phyloP scores from a whole-genome alignment of 1,284 basidiomycete genomes.

The Trichosporon sp. region DNA sequence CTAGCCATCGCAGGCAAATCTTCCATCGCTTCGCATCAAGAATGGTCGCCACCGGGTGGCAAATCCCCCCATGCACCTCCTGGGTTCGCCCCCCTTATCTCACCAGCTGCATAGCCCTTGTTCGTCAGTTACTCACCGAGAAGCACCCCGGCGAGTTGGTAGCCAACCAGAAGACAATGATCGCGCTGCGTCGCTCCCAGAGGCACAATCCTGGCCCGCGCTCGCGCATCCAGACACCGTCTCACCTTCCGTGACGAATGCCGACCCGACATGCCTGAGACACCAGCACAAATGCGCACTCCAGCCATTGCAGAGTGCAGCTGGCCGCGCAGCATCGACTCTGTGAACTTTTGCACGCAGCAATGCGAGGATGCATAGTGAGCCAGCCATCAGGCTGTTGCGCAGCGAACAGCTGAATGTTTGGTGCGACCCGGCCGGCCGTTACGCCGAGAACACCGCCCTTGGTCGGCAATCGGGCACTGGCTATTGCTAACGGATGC shows the following conservation, averaged over 20 bases:
- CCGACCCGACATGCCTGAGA: neutral
- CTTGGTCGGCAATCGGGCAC: neutral
- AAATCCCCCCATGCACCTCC: neutral
- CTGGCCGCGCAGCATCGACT: too few relatives aligned
- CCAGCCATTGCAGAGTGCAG: neutral
- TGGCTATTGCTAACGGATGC: neutral
- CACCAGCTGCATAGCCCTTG: neutral
- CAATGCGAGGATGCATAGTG: too few relatives aligned
- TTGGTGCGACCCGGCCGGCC: neutral
- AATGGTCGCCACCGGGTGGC: slow-evolving; percentile 9
- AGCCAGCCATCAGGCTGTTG: too few relatives aligned
- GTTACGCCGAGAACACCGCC: neutral
- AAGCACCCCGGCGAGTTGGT: too few relatives aligned
- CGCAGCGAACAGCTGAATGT: too few relatives aligned
- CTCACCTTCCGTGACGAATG: neutral
- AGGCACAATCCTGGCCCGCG: neutral
- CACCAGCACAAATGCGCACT: neutral
- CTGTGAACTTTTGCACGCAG: too few relatives aligned
- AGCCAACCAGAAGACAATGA: slow-evolving; percentile 14
- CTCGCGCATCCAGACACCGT: neutral
- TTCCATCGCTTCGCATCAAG: neutral
- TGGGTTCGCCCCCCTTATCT: neutral
- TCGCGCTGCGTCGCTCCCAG: neutral
- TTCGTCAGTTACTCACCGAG: neutral
- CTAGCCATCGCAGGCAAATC: neutral